Base-by-base conservation (phyloP, 106 monocot genomes). In the Chionographis japonica region DNA sequence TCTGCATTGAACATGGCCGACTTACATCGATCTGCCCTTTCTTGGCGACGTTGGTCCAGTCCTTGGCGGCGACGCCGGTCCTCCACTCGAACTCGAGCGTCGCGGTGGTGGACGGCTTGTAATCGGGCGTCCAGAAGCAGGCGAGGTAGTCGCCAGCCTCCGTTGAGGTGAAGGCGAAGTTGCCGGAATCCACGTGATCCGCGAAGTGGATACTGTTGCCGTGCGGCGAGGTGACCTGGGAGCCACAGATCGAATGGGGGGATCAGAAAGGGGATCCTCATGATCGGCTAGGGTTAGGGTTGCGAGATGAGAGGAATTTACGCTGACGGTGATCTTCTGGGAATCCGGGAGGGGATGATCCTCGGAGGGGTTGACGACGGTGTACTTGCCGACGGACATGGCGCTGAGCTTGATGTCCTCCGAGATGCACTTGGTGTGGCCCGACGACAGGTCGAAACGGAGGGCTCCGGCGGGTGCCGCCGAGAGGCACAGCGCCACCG, bases 371-470 rank as follows among this genome's bases (percentile, higher is more conserved):
- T 85, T 80, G 67, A 89, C 70, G 68, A 92, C 63, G 73, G 71
- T 52, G 82, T 97, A 97, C 79, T 97, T 97, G 19, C 97, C 97
- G 56, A 97, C 97, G 64, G 83, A 63, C 89, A 97, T 87, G 85
- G 92, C 74, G 74, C 82, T 72, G 63, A 85, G 16, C 72, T 92
- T 89, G 82, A 97, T 85, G 69, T 97, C 97, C 71, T 97, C 92
- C 58, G 92, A 85, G 74, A 97, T 85, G 75, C 97, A 97, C 80
- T 92, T 97, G 42, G 92, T 92, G 71, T 85, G 81, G 2, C 84
- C 95, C 41, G 92, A 89, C 53, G 84, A 84, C 58, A 97, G 75
- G 6, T 97, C 97, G 76, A 97, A 97, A 3, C 92, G 84, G 69
- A 97, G 89, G n/a, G 80, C 52, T 41, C 27, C 14, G 17, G 61